Base-by-base conservation (phyloP, 345 rosid genomes). In the Hibiscus trionum region DNA sequence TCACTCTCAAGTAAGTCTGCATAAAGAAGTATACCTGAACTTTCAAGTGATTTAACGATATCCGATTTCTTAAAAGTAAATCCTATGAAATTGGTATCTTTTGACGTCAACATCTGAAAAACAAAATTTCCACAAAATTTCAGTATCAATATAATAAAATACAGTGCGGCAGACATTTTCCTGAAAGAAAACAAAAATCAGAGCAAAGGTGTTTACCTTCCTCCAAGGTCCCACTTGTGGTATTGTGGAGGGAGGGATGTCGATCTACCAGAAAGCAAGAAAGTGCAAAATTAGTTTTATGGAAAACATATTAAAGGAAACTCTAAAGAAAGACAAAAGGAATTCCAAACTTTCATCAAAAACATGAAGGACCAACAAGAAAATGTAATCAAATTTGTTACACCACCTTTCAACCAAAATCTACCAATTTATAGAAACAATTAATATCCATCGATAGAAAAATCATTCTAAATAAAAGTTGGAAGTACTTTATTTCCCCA, bases 171-270 rank as follows among this genome's bases (percentile, higher is more conserved):
- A 26, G 12, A 8, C n/a, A 14, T 66, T 49, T 26, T 39, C 29
- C 21, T 11, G 57, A 26, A 10, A 56, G 66, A 61, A 39, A 56
- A 49, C 58, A 62, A 26, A 47, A 53, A 46, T 11, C n/a, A 19
- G 19, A 47, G 62, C 24, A 61, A 62, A 46, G 24, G 72, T 72
- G 39, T 21, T 81, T 80, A 90, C 98, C 95, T 94, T 90, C 81
- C 98, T 85, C 98, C 98, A 91, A 47, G 97, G 97, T 75, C 98
- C 98, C 74, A 91, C 93, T 65, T 85, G 82, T 62, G 93, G 95
- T 61, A 82, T 76, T 53, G 87, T 56, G 0, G 93, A 91, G 74
- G 85, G 80, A 3, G 85, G 76, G 56, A 82, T 90, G 63, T 87
- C 90, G 60, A 87, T 81, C 91, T 88, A 77, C 76, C 66, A 74